Evolutionary conservation across 768 basidiomycete genomes (phyloP), one percentile per base, ranked within the genome.

Genomic region (Cyclocybe cylindracea): DNA sequence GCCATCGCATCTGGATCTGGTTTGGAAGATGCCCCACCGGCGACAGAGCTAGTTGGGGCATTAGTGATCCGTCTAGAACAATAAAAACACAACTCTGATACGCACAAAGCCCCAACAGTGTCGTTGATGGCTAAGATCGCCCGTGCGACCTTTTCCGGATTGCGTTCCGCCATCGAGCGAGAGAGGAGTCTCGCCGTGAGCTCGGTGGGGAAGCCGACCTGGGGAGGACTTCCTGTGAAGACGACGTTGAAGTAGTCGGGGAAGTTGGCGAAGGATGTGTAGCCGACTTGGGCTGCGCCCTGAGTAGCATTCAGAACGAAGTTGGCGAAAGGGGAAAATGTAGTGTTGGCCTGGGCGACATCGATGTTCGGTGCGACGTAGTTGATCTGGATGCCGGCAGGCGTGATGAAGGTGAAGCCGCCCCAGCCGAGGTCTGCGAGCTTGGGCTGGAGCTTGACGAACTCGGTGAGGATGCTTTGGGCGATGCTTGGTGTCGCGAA

Each of bases 341-440:
- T 73, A 1, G 66, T 57, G 31, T 70, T 70, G 1, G 72, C 70
- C 1, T 66, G 65, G 3, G 64, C 70, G 48, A 55, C 57, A 0
- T 74, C 69, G 24, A 68, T 62, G 39, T 78, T 77, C 4, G 71
- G 71, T 0, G 64, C 65, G 29, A 73, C 44, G 41, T 64, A 65
- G 8, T 56, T 16, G 34, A 71, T 32, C 10, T 51, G n/a, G 33
- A 74, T n/a, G 31, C 50, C 38, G 14, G 51, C 3, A 47, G 61
- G 46, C 9, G 63, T 55, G 9, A 70, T 42, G 3, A 16, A 43
- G 0, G 53, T 62, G 39, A 72, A 78, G 2, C 76, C 77, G 14
- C 73, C 72, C 78, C 77, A 80, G 2, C 73, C 76, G 1, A 60
- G 63, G 31, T 79, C 74, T 2, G 76, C 67, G n/a, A 78, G 60